Conservation (phyloP, 148 eudicot species). For the Selenicereus undatus region DNA sequence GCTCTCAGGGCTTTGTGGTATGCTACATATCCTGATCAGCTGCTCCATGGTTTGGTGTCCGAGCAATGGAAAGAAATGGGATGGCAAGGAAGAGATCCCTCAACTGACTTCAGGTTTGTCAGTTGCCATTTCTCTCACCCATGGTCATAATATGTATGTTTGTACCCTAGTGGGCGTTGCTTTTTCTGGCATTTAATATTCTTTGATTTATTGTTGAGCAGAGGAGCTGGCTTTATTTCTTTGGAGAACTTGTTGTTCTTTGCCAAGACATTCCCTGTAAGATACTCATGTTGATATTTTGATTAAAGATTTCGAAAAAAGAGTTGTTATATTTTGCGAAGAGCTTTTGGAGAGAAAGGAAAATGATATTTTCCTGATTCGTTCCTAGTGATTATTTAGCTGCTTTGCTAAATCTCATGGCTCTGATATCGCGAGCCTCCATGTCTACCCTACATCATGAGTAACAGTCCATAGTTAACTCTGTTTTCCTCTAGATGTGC, state of each 20-base stretch:
- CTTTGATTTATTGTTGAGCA: slow-evolving; percentile 33
- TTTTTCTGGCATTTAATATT: slow-evolving; percentile 2
- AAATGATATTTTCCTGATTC: background rate
- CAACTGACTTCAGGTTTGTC: slow-evolving; percentile 80
- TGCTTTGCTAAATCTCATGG: background rate
- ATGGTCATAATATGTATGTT: background rate
- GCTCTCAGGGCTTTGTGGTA: slow-evolving; percentile 79
- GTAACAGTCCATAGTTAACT: too few species aligned
- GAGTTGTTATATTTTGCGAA: background rate
- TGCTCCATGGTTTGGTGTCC: slow-evolving; percentile 61
- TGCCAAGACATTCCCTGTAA: slow-evolving; percentile 81
- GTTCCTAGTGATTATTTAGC: too few species aligned
- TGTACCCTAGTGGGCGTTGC: background rate
- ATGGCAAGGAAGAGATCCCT: slow-evolving; percentile 92
- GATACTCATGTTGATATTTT: slow-evolving; percentile 14
- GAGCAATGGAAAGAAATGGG: slow-evolving; percentile 99
- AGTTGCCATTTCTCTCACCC: background rate
- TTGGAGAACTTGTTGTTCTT: slow-evolving; percentile 85
- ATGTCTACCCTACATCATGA: background rate
- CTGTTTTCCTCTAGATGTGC: background rate
- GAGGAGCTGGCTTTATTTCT: slow-evolving; percentile 93
- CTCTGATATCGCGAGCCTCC: background rate
- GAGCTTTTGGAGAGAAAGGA: background rate
- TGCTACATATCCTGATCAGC: slow-evolving; percentile 62
- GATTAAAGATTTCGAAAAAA: background rate